Conservation (phyloP, 306 rosid species). For the Quercus cerris region DNA sequence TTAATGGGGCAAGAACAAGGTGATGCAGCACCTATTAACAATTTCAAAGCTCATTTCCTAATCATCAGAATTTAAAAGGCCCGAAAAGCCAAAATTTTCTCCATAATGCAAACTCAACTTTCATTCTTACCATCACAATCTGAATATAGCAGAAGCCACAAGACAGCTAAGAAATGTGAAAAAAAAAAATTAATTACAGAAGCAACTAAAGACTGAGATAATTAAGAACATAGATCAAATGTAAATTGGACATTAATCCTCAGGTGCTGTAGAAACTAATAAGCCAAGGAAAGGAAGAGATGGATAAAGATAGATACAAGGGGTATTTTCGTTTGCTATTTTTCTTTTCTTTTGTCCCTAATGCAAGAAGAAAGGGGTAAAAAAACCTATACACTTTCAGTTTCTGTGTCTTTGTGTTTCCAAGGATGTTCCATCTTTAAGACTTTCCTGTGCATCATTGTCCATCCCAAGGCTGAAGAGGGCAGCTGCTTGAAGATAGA, state of each 20-base stretch:
- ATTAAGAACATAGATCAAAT: background rate
- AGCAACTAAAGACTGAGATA: background rate
- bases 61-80: background rate
- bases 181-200: background rate
- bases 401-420: conserved; percentile 64
- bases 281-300: conserved; percentile 28
- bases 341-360: background rate
- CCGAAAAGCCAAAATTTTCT: background rate
- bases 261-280: conserved; percentile 26
- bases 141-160: too few relatives aligned
- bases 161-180: background rate
- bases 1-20: too few relatives aligned
- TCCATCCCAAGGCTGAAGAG: conserved; percentile 95
- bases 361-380: conserved; percentile 21
- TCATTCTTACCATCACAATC: background rate
- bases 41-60: background rate
- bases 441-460: conserved; percentile 90
- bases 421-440: conserved; percentile 78
- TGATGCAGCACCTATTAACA: too few relatives aligned
- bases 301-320: conserved; percentile 32
- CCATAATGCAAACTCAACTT: background rate
- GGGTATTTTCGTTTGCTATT: conserved; percentile 7
- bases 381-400: conserved; percentile 62
- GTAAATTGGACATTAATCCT: conserved; percentile 16
- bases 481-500: conserved; percentile 95